Conservation (phyloP, 2,329 filamentous ascomycete genomes). For the Shiraia bambusicola region DNA sequence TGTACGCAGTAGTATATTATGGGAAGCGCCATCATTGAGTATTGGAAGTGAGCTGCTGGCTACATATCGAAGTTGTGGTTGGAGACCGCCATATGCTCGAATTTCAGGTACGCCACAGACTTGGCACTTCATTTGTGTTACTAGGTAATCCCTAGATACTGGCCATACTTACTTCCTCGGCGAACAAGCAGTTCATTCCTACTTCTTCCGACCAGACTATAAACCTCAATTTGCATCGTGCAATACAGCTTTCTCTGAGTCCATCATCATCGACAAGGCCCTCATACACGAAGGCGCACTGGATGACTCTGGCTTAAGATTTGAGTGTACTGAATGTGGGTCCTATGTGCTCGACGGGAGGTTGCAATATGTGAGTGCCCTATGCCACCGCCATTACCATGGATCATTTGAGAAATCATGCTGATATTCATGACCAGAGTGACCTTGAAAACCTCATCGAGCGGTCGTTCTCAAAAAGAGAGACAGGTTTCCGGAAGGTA, state of each 20-base stretch:
- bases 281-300: constrained; percentile 20
- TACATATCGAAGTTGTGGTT: constrained; percentile 17
- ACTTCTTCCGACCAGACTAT: constrained; percentile 25
- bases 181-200: constrained; percentile 20
- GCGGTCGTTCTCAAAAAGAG: constrained; percentile 20
- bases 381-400: background rate
- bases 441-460: constrained; percentile 22
- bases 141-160: constrained; percentile 5
- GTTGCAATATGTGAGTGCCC: constrained; percentile 17
- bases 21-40: constrained; percentile 16
- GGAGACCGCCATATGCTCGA: constrained; percentile 20
- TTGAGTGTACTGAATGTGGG: constrained; percentile 4
- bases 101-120: constrained; percentile 16
- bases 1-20: constrained; percentile 20
- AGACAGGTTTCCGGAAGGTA: constrained; percentile 11
- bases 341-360: constrained; percentile 16
- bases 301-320: constrained; percentile 10
- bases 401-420: background rate
- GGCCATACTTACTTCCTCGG: constrained; percentile 25
- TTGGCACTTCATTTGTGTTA: background rate
- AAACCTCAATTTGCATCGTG: constrained; percentile 15
- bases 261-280: constrained; percentile 12
- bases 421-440: constrained; percentile 6
- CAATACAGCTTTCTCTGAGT: constrained; percentile 4
- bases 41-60: constrained; percentile 23